Percentiles rank a stretch among this genome's conserved stretches.
Evolutionary conservation across 2,329 filamentous ascomycete species (phyloP).

Genomic region (Exophiala mesophila): DNA sequence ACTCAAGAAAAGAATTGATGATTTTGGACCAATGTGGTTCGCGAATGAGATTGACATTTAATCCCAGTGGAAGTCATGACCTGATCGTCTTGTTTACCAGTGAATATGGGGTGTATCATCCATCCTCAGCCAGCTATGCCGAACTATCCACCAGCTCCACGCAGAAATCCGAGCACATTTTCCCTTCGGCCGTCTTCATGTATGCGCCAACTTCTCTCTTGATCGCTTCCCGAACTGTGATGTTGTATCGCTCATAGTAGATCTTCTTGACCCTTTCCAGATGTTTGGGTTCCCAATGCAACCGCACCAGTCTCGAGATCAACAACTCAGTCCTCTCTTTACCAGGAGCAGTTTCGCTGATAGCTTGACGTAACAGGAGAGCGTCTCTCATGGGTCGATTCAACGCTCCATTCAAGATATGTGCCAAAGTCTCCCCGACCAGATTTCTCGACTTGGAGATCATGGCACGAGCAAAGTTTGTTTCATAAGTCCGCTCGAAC

Average conservation of each 20-base stretch:
- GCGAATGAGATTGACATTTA: too few species aligned
- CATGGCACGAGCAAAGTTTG: constrained; percentile 84
- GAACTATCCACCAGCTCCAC: constrained; percentile 18
- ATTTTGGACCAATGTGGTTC: too few species aligned
- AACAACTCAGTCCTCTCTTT: constrained; percentile 79
- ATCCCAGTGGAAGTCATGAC: too few species aligned
- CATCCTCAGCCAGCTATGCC: constrained; percentile 2
- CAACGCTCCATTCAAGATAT: constrained; percentile 94
- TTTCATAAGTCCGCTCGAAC: constrained; percentile 68
- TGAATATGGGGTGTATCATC: too few species aligned
- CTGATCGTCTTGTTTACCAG: too few species aligned
- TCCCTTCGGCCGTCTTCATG: constrained; percentile 28
- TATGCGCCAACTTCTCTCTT: constrained; percentile 65
- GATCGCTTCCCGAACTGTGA: constrained; percentile 71
- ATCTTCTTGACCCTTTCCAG: constrained; percentile 73
- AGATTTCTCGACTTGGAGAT: constrained; percentile 86
- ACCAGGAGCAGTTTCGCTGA: constrained; percentile 65
- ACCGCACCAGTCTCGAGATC: constrained; percentile 77
- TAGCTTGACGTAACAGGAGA: constrained; percentile 82
- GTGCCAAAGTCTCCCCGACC: constrained; percentile 87
- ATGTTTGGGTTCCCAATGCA: constrained; percentile 88
- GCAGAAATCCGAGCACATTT: constrained; percentile 24
- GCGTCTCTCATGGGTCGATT: constrained; percentile 93
- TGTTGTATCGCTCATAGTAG: constrained; percentile 71
- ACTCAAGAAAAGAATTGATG: too few species aligned